Conservation (phyloP, 176 grass and related monocot species). For the Coix lacrymajobi region DNA sequence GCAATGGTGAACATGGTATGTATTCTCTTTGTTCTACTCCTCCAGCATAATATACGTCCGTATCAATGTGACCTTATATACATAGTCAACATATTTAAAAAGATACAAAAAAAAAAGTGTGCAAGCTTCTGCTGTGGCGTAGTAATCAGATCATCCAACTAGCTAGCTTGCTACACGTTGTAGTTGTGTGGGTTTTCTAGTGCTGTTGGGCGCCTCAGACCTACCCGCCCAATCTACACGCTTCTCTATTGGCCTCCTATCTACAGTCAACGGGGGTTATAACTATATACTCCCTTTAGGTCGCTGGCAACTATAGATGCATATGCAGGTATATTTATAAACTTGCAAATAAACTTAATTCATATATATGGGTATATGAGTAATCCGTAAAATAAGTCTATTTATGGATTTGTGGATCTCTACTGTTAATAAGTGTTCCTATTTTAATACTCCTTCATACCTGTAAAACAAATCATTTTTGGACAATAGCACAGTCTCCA, state of each 20-base stretch:
- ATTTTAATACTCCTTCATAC: too few relatives aligned
- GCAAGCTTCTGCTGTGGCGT: constrained; percentile 7
- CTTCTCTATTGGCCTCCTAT: constrained; percentile 3
- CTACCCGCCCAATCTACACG: constrained; percentile 25
- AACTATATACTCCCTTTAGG: background rate
- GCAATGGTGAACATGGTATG: background rate
- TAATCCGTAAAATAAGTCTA: background rate
- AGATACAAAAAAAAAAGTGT: background rate
- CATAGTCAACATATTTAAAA: background rate
- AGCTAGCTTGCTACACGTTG: constrained; percentile 1
- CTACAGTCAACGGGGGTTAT: constrained; percentile 17
- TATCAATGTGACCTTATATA: background rate
- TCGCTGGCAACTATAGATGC: background rate
- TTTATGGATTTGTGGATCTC: too few relatives aligned
- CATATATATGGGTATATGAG: background rate
- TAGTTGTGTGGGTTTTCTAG: constrained; percentile 40
- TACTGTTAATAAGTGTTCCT: too few relatives aligned
- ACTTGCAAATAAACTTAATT: background rate
- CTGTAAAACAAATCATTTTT: too few relatives aligned
- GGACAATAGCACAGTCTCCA: too few relatives aligned
- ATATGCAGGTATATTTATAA: too few relatives aligned
- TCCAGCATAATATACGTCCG: background rate
- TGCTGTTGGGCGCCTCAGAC: constrained; percentile 50
- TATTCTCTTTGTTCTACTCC: background rate
- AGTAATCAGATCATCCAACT: constrained; percentile 5